A percentile compares a stretch with the other conserved stretches of the same genome.
phyloP scores from a whole-genome alignment of 2,329 filamentous ascomycete species.

The Aureobasidium sp. region DNA sequence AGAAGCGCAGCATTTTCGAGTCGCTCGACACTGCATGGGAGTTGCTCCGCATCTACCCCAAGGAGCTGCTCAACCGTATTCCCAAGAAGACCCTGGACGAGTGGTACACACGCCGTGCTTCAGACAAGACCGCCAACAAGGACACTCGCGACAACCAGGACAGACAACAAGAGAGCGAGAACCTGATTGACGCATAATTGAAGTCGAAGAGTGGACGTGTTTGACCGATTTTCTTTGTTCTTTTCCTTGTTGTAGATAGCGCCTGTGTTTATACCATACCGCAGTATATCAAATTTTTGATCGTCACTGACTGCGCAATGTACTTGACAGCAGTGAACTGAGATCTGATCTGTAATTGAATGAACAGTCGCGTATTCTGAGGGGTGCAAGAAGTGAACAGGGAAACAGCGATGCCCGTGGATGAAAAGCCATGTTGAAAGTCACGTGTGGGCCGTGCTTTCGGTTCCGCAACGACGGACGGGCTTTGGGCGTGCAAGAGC shows the following conservation, averaged over 20 bases:
- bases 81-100: constrained; percentile 48
- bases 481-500: constrained; percentile 6
- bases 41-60: constrained; percentile 92
- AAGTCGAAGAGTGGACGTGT: not conserved
- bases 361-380: not conserved
- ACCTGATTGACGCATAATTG: constrained; percentile 19
- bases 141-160: constrained; percentile 39
- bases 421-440: not conserved
- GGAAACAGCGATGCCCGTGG: not conserved
- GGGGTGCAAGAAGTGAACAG: not conserved
- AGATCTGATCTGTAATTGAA: not conserved
- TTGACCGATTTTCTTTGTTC: not conserved
- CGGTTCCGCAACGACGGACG: not conserved
- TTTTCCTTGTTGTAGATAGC: constrained; percentile 13
- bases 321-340: not conserved
- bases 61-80: constrained; percentile 88
- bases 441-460: constrained; percentile 6
- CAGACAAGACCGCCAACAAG: constrained; percentile 31
- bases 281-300: constrained; percentile 7
- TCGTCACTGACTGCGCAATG: not conserved
- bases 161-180: constrained; percentile 25
- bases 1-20: constrained; percentile 84
- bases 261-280: constrained; percentile 14
- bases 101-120: constrained; percentile 41
- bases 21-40: constrained; percentile 95